These are phyloP conservation scores for Rosa multiflora DNA, from an alignment of 306 rosid species.

Conservation along the genomic window DNA sequence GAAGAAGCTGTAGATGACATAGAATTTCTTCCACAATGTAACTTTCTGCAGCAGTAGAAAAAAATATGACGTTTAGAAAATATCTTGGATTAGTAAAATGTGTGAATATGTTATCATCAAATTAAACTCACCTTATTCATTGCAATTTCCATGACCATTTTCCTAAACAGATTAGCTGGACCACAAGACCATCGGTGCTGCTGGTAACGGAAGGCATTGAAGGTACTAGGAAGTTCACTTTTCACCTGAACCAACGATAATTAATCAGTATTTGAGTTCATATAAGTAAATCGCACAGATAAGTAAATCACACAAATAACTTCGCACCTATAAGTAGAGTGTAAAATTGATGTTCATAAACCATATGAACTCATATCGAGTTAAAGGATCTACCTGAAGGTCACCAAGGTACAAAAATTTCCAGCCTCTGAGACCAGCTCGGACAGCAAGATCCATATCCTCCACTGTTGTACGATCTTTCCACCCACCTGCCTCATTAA, in stretches of 20 bases:
- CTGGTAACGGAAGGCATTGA: slow-evolving; percentile 97
- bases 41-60: slow-evolving; percentile 64
- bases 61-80: slow-evolving; percentile 12
- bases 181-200: slow-evolving; percentile 99
- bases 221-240: slow-evolving; percentile 98
- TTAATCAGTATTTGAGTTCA: slow-evolving; percentile 3
- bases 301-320: neutral
- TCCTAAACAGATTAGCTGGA: slow-evolving; percentile 95
- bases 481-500: slow-evolving; percentile 99
- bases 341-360: neutral
- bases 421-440: slow-evolving; percentile 99
- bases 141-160: slow-evolving; percentile 92
- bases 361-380: neutral
- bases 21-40: slow-evolving; percentile 85
- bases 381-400: slow-evolving; percentile 65
- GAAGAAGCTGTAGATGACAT: slow-evolving; percentile 96
- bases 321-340: neutral
- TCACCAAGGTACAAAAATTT: slow-evolving; percentile 95
- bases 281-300: neutral
- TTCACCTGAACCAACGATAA: slow-evolving; percentile 51
- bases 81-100: neutral
- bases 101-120: neutral
- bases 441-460: slow-evolving; percentile 98
- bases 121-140: slow-evolving; percentile 62
- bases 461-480: slow-evolving; percentile 97